Evolutionary conservation across 495 filamentous ascomycete genomes (phyloP).

Genomic region (Stereocaulon alpinum): DNA sequence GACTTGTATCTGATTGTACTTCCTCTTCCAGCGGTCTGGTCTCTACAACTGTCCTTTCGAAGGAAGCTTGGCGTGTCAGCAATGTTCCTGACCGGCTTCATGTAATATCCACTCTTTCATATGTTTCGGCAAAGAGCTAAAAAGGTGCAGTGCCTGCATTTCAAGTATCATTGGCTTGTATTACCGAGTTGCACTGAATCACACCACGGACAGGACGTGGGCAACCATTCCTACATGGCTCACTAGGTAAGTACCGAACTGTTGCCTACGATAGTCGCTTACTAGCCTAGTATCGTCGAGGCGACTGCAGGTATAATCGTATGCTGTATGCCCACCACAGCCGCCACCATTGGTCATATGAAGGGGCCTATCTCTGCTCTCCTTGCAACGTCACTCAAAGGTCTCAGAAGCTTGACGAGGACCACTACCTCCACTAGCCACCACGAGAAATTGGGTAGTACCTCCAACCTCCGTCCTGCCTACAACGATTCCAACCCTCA

Average conservation of each 20-base stretch:
- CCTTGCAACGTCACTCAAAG: neutral
- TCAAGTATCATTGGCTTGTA: slow-evolving; percentile 16
- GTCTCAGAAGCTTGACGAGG: neutral
- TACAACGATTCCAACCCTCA: neutral
- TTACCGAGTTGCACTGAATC: slow-evolving; percentile 12
- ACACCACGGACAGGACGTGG: slow-evolving; percentile 12
- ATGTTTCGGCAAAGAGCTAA: neutral
- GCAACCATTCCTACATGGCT: slow-evolving; percentile 6
- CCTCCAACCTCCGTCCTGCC: neutral
- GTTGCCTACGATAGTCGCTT: neutral
- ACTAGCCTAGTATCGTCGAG: slow-evolving; percentile 17
- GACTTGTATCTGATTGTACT: slow-evolving; percentile 22
- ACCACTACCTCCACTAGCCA: neutral
- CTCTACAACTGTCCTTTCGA: slow-evolving; percentile 13
- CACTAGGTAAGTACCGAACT: slow-evolving; percentile 7
- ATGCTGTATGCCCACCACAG: slow-evolving; percentile 21
- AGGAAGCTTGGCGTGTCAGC: slow-evolving; percentile 14
- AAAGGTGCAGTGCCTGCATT: slow-evolving; percentile 14
- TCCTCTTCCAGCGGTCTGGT: slow-evolving; percentile 20
- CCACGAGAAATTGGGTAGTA: neutral
- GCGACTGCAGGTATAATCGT: slow-evolving; percentile 18
- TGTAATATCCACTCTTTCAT: slow-evolving; percentile 9
- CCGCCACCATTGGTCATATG: slow-evolving; percentile 7
- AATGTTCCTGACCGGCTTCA: slow-evolving; percentile 19
- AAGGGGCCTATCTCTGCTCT: neutral